Conservation (phyloP, 2,329 filamentous ascomycete species). For the Ceratocystis destructans region DNA sequence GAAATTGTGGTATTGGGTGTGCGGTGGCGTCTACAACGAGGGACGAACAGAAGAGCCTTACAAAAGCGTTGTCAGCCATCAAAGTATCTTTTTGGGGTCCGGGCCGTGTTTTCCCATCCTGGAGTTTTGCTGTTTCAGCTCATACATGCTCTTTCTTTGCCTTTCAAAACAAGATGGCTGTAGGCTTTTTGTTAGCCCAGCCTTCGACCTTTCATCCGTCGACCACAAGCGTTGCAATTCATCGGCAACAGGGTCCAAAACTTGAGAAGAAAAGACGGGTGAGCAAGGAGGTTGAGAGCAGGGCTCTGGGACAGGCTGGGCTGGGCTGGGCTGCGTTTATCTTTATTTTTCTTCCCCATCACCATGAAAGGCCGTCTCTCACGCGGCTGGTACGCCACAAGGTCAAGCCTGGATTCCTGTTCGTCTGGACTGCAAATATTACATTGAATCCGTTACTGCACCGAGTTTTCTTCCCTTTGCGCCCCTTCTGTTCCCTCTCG, state of each 20-base stretch:
- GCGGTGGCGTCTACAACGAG: too few species aligned
- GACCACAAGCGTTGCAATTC: neutral
- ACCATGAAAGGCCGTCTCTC: neutral
- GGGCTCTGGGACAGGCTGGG: neutral
- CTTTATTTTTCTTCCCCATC: neutral
- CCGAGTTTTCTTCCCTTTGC: neutral
- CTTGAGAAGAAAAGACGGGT: neutral
- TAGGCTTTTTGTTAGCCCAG: neutral
- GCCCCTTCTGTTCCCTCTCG: neutral
- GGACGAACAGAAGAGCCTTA: too few species aligned
- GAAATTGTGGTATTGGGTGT: too few species aligned
- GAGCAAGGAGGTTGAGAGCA: neutral
- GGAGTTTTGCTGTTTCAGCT: neutral
- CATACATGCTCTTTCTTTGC: neutral
- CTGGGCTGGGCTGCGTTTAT: neutral
- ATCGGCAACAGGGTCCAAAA: neutral
- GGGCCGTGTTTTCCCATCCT: too few species aligned
- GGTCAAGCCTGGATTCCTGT: neutral
- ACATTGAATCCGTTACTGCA: too few species aligned
- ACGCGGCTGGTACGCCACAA: neutral
- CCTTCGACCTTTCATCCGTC: neutral
- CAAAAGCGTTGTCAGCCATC: too few species aligned
- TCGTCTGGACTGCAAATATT: too few species aligned
- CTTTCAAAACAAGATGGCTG: neutral
- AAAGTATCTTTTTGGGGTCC: too few species aligned